phyloP scores from a whole-genome alignment of 345 rosid species.

The Boechera divaricarpa region DNA sequence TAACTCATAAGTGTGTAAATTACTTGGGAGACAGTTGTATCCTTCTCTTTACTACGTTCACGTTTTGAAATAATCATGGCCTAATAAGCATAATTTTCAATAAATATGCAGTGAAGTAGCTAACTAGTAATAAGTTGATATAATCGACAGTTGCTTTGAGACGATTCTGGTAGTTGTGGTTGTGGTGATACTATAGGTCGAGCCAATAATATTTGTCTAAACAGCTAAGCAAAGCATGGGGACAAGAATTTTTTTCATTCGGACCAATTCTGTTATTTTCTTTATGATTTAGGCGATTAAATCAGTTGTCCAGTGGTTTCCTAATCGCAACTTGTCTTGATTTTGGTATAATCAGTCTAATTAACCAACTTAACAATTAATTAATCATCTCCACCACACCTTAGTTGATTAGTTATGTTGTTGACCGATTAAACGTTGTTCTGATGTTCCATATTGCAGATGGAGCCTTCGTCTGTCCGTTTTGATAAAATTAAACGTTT shows the following conservation, averaged over 20 bases:
- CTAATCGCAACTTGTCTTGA: neutral
- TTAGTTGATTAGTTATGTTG: neutral
- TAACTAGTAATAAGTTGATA: neutral
- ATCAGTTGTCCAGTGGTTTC: neutral
- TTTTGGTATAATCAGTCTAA: neutral
- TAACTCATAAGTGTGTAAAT: constrained; percentile 33
- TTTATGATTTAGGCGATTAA: neutral
- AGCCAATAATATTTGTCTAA: neutral
- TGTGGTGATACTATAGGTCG: neutral
- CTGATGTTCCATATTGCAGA: neutral
- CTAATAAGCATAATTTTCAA: neutral
- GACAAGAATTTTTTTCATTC: neutral
- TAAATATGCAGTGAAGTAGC: neutral
- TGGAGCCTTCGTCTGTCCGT: neutral
- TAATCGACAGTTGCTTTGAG: neutral
- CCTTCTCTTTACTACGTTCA: neutral
- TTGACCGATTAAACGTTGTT: too few species aligned
- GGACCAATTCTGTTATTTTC: neutral
- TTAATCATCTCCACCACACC: neutral
- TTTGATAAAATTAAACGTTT: neutral
- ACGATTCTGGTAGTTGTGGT: neutral
- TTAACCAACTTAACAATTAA: neutral
- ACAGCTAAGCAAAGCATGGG: neutral
- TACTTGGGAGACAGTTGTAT: constrained; percentile 6
- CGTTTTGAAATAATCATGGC: neutral